Base-by-base conservation (phyloP, 2,329 filamentous ascomycete genomes). In the Botrytis fragariae region DNA sequence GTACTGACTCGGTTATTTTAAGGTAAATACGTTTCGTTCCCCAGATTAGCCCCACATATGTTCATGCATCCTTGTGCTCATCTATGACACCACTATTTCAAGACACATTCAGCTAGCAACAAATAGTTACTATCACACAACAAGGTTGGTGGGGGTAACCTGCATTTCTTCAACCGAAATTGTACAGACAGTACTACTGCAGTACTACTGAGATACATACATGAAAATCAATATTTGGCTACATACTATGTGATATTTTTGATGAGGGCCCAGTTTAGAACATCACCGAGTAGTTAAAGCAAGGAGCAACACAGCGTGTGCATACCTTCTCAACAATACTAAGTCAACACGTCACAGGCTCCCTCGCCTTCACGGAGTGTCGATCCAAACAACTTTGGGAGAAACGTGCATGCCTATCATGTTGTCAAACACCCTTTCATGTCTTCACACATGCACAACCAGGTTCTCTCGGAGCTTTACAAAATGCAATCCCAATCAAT, bases 71-170 rank as follows among this genome's bases (percentile, higher is more conserved):
- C n/a, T 54, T 39, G 37, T 54, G 3, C 45, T 54, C 29, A 45
- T 35, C 14, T 14, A 18, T 25, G 25, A 18, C 35, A 22, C 44
- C 44, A 65, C 63, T 51, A 14, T n/a, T 63, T 29, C 48, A 20
- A 67, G 64, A 54, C 35, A 39, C n/a, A 25, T 57, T 69, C 48
- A 57, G 65, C 65, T 20, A n/a, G 65, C 64, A 35, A 32, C 8
- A 48, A 18, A 44, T 22, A 8, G 12, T 3, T 63, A 42, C 32
- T 29, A 37, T 63, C n/a, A 18, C 44, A 65, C 63, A n/a, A 22
- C 65, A 57, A 44, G 65, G 65, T 22, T 69, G 14, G 1, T 57
- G 57, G 48, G 57, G 65, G 48, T 42, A 42, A 35, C n/a, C 65
- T 48, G 22, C 48, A 57, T 42, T 44, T 8, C 9, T 20, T 42